Conservation (phyloP, 1,284 basidiomycete genomes). For the Ganoderma lingzhi region DNA sequence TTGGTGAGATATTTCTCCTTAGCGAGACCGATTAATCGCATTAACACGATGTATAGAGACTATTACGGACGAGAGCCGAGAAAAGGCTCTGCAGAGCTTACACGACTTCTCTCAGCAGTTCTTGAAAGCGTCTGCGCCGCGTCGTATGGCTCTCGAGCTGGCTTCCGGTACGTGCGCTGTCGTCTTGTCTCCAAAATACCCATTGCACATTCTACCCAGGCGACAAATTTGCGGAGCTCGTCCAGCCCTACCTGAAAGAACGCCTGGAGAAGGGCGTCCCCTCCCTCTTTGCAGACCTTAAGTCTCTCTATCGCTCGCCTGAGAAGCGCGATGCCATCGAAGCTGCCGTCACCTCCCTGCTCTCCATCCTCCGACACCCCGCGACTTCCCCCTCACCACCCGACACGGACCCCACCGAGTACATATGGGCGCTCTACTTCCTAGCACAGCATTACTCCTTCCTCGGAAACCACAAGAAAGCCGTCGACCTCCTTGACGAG, state of each 20-base stretch:
- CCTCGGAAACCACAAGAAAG: slow-evolving; percentile 59
- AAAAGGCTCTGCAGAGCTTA: slow-evolving; percentile 65
- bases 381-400: slow-evolving; percentile 41
- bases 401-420: slow-evolving; percentile 78
- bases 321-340: slow-evolving; percentile 78
- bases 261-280: slow-evolving; percentile 90
- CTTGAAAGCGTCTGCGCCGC: slow-evolving; percentile 78
- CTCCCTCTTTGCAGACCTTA: slow-evolving; percentile 94
- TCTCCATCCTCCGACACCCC: slow-evolving; percentile 43
- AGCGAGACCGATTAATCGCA: neutral
- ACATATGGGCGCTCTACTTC: slow-evolving; percentile 97
- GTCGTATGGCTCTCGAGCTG: slow-evolving; percentile 75
- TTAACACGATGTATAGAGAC: slow-evolving; percentile 42
- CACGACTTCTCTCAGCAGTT: slow-evolving; percentile 66
- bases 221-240: slow-evolving; percentile 72
- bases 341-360: slow-evolving; percentile 70
- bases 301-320: slow-evolving; percentile 78
- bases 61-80: slow-evolving; percentile 57
- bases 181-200: no score
- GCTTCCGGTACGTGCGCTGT: slow-evolving; percentile 53
- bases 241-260: slow-evolving; percentile 73
- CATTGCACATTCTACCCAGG: slow-evolving; percentile 44
- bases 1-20: slow-evolving; percentile 54
- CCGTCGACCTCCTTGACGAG: slow-evolving; percentile 72
- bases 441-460: slow-evolving; percentile 92